Base-by-base conservation (phyloP, 140 eudicot species). In the Oenanthe javanica region DNA sequence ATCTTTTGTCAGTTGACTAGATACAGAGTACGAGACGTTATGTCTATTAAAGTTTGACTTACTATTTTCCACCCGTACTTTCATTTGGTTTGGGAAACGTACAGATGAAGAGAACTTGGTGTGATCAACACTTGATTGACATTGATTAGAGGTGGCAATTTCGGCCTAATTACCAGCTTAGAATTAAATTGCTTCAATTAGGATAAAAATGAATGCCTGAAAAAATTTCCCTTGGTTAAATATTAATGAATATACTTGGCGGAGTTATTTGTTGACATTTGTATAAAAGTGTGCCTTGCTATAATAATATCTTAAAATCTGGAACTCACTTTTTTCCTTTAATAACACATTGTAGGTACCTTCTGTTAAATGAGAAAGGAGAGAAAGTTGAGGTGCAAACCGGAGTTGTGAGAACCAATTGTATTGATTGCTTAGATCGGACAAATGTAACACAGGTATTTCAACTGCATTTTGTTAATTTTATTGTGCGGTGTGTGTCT, bases 341-440 rank as follows among this genome's bases (percentile, higher is more conserved):
- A 61, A 66, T 31, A 81, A 81, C 36, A 40, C 55, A 46, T 75
- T 9, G 55, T 77, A 91, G 99, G 93, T 94, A 94, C 81, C 86
- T 87, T 79, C 78, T 94, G 50, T 47, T 90, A 75, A 94, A 90
- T 83, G 99, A 94, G 72, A 92, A 90, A 72, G 93, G 97, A 67
- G 97, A 92, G 79, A 95, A 91, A 76, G 85, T 89, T 81, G 97
- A 91, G 87, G 84, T 61, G 75, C 99, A 95, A 85, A 71, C 82
- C 70, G 99, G 97, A 76, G 85, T 95, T 83, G 97, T 92, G 66
- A 90, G 99, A 82, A 89, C 92, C 84, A 95, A 95, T 81, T 95
- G 99, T 88, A 87, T 95, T 75, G 99, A 95, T 77, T 95, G 97
- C 86, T 88, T 95, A 86, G 99, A 95, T 85, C 96, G 99, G 27